phyloP scores from a whole-genome alignment of 768 basidiomycete genomes.

The Sarcomyxa edulis region DNA sequence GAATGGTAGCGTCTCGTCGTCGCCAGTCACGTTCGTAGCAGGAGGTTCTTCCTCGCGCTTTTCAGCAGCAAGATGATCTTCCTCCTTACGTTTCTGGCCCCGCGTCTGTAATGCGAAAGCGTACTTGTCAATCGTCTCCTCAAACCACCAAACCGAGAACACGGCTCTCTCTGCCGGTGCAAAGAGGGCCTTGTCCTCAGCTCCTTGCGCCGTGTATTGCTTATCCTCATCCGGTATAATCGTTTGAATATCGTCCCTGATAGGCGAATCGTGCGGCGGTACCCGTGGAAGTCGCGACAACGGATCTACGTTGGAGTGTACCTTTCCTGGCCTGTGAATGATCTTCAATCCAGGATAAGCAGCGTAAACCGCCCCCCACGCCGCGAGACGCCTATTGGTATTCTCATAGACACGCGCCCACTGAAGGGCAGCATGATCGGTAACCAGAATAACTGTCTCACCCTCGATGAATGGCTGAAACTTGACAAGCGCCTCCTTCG shows the following conservation, averaged over 20 bases:
- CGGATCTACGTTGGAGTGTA: too few species aligned
- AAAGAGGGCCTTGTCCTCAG: not conserved
- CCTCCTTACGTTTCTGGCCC: not conserved
- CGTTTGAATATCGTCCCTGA: not conserved
- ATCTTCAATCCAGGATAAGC: conserved; percentile 25
- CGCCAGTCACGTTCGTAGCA: too few species aligned
- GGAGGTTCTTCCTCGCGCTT: too few species aligned
- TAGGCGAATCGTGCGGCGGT: not conserved
- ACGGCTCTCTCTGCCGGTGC: not conserved
- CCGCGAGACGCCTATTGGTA: conserved; percentile 17
- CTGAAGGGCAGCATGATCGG: too few species aligned
- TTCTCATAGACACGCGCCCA: conserved; percentile 18
- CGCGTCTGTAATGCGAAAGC: conserved; percentile 1
- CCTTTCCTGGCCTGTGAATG: too few species aligned
- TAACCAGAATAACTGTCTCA: conserved; percentile 18
- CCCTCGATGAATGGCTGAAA: too few species aligned
- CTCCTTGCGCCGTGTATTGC: not conserved
- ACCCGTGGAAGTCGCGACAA: conserved; percentile 7
- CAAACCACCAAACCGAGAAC: too few species aligned
- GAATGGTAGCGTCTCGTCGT: too few species aligned
- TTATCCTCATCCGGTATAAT: not conserved
- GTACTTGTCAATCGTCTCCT: conserved; percentile 5
- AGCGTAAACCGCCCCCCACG: too few species aligned
- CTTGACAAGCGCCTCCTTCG: too few species aligned
- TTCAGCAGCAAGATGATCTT: too few species aligned